Conservation (phyloP, 2,329 filamentous ascomycete species). For the Colletotrichum cordylinicola region DNA sequence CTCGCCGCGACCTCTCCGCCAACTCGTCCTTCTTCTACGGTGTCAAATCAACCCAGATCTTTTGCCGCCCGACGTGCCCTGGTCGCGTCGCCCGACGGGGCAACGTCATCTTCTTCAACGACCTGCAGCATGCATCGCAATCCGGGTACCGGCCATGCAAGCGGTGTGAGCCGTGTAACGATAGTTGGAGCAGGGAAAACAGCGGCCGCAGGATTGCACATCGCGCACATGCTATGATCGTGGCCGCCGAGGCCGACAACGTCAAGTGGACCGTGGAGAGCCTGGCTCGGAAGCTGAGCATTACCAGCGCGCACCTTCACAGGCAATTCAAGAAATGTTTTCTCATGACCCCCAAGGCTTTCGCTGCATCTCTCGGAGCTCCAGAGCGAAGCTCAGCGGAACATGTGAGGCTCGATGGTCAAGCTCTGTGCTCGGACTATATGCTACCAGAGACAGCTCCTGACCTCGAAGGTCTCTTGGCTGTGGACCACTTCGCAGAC, state of each 20-base stretch:
- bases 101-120: not conserved
- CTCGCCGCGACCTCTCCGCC: not conserved
- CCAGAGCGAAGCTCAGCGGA: not conserved
- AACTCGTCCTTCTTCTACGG: not conserved
- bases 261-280: not conserved
- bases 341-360: not conserved
- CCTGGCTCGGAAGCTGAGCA: not conserved
- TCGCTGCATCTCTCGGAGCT: not conserved
- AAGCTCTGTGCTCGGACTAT: not conserved
- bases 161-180: not conserved
- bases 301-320: not conserved
- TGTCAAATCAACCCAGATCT: not conserved
- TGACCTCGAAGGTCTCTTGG: not conserved
- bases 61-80: not conserved
- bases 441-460: not conserved
- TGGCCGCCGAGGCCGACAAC: not conserved
- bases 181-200: not conserved
- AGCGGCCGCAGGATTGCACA: not conserved
- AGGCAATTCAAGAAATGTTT: not conserved
- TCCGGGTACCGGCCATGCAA: not conserved
- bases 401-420: not conserved
- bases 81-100: not conserved
- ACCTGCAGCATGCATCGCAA: not conserved
- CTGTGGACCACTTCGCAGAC: not conserved
- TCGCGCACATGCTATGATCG: not conserved